Conservation (phyloP, 495 filamentous ascomycete species). For the Lophiostoma macrostomum region DNA sequence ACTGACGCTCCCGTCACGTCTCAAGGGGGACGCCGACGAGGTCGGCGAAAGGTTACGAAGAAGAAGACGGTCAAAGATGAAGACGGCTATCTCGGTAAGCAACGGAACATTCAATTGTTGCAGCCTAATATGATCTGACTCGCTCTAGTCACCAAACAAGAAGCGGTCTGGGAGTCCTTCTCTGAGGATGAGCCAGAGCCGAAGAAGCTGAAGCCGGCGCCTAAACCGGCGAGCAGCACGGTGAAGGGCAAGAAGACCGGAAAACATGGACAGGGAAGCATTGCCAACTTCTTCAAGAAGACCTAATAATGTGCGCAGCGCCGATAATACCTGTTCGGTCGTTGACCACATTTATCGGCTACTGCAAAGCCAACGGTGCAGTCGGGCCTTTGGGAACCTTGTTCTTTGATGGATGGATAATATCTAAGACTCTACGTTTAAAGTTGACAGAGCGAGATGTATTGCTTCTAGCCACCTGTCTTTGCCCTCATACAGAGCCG, state of each 20-base stretch:
- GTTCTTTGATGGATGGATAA: too few species aligned
- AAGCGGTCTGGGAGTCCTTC: slow-evolving; percentile 90
- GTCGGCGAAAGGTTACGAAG: slow-evolving; percentile 78
- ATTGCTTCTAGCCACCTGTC: too few species aligned
- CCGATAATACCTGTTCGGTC: too few species aligned
- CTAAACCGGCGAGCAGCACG: slow-evolving; percentile 23
- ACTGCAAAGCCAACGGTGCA: too few species aligned
- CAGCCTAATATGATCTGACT: slow-evolving; percentile 18
- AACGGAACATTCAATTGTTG: neutral
- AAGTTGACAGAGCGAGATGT: too few species aligned
- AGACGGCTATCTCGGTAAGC: slow-evolving; percentile 86
- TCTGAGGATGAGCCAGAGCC: slow-evolving; percentile 82
- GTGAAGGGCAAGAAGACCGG: slow-evolving; percentile 54
- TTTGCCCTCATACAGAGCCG: neutral
- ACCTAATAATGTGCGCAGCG: neutral
- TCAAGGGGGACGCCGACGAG: slow-evolving; percentile 67
- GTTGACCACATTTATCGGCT: too few species aligned
- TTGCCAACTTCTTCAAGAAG: slow-evolving; percentile 33
- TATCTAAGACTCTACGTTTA: too few species aligned
- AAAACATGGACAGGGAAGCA: slow-evolving; percentile 23
- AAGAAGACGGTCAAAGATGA: slow-evolving; percentile 90
- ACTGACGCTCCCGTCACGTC: slow-evolving; percentile 40
- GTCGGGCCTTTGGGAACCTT: too few species aligned
- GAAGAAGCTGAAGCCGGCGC: slow-evolving; percentile 58
- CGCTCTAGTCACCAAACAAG: slow-evolving; percentile 78